phyloP scores from a whole-genome alignment of 2,329 filamentous ascomycete genomes.

The Zymoseptoria tritici region DNA sequence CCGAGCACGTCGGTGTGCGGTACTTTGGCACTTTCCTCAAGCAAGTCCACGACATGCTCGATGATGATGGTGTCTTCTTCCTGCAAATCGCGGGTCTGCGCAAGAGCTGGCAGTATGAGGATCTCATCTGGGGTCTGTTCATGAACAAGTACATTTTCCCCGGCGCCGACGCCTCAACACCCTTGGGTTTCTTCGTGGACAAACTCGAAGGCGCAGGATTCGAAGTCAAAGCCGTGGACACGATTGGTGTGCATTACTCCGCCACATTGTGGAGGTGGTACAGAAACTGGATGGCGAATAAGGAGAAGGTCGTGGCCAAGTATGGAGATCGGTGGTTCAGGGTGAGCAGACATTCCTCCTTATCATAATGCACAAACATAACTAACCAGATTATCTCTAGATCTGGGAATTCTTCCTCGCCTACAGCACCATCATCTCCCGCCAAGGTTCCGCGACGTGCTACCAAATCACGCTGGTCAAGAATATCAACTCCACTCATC shows the following conservation, averaged over 20 bases:
- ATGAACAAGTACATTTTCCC: constrained; percentile 99
- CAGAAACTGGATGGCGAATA: constrained; percentile 94
- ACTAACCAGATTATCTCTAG: constrained; percentile 32
- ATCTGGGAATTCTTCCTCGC: constrained; percentile 92
- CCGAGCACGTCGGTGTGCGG: constrained; percentile 93
- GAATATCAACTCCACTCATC: constrained; percentile 82
- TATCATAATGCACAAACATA: not conserved
- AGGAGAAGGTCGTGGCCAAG: constrained; percentile 86
- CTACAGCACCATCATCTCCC: constrained; percentile 73
- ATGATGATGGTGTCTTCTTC: constrained; percentile 94
- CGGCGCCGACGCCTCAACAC: constrained; percentile 89
- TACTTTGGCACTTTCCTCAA: constrained; percentile 73
- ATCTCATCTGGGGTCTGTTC: constrained; percentile 95
- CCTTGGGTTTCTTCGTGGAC: constrained; percentile 79
- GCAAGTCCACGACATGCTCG: constrained; percentile 90
- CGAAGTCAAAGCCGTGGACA: constrained; percentile 87
- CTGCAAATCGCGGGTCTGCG: constrained; percentile 90
- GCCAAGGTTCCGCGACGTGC: constrained; percentile 77
- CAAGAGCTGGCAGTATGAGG: constrained; percentile 95
- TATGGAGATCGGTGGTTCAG: constrained; percentile 95
- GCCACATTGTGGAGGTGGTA: constrained; percentile 98
- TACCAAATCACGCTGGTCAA: constrained; percentile 82
- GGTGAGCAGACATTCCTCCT: constrained; percentile 43
- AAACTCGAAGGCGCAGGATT: constrained; percentile 79
- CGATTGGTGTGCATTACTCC: constrained; percentile 92